These are phyloP conservation scores for Cyanodermella asteris DNA, from an alignment of 2,329 filamentous ascomycete species.

Conservation along the genomic window DNA sequence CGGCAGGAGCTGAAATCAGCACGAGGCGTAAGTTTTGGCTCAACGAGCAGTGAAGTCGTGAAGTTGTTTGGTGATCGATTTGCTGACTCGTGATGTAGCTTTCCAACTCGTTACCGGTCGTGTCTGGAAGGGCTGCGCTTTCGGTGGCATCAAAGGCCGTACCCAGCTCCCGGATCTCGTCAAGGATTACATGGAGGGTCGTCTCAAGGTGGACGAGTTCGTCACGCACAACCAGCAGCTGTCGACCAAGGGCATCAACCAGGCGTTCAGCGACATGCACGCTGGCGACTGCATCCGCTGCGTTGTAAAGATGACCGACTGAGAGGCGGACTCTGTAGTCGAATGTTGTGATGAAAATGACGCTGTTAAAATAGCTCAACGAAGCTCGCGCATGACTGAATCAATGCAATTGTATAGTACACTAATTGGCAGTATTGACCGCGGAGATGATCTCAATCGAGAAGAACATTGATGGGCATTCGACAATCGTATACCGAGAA, in stretches of 20 bases:
- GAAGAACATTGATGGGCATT: no score
- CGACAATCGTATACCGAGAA: no score
- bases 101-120: conserved; percentile 98
- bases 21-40: conserved; percentile 53
- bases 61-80: not conserved
- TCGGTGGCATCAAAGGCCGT: conserved; percentile 94
- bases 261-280: conserved; percentile 86
- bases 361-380: no score
- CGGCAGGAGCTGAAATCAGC: conserved; percentile 84
- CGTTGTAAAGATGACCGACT: conserved; percentile 58
- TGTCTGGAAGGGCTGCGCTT: conserved; percentile 94
- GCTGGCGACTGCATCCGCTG: conserved; percentile 89
- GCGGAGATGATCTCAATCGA: no score
- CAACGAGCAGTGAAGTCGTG: not conserved
- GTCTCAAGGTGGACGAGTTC: conserved; percentile 96
- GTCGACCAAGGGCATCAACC: conserved; percentile 66
- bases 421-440: no score
- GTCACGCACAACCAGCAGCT: conserved; percentile 87
- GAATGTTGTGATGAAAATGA: no score
- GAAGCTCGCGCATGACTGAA: no score
- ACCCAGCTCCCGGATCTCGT: conserved; percentile 76
- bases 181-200: conserved; percentile 66
- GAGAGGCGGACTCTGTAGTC: no score
- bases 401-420: no score
- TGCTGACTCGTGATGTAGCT: conserved; percentile 28